Conservation (phyloP, 768 basidiomycete species). For the Guyanaporus albipodus region DNA sequence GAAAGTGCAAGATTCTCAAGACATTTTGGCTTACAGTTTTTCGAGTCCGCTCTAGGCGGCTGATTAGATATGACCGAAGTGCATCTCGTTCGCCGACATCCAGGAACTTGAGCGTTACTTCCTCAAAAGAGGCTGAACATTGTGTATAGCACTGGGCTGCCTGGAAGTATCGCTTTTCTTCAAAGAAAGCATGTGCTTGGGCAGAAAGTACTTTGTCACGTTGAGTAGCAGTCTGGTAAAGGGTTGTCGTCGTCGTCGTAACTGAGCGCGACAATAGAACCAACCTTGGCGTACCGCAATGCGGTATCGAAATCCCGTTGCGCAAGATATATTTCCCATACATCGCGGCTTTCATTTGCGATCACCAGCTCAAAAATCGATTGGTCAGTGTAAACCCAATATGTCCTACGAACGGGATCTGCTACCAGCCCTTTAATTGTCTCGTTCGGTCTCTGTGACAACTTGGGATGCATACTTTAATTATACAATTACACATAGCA, state of each 20-base stretch:
- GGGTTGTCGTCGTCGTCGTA: background rate
- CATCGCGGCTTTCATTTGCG: constrained; percentile 85
- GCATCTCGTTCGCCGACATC: constrained; percentile 90
- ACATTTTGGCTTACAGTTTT: constrained; percentile 58
- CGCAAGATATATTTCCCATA: constrained; percentile 89
- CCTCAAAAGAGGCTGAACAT: constrained; percentile 84
- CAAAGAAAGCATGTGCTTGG: constrained; percentile 79
- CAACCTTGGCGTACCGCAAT: constrained; percentile 76
- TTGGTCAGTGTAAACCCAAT: constrained; percentile 90
- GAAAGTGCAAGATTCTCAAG: background rate
- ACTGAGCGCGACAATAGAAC: constrained; percentile 10
- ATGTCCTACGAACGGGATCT: constrained; percentile 86
- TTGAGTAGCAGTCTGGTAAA: constrained; percentile 75
- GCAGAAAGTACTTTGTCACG: constrained; percentile 78
- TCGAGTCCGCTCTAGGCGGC: constrained; percentile 78
- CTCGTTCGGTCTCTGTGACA: constrained; percentile 67
- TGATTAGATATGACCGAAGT: constrained; percentile 83
- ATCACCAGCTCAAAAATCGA: constrained; percentile 86
- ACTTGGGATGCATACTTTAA: constrained; percentile 4
- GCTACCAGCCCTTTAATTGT: constrained; percentile 68
- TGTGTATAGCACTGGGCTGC: constrained; percentile 92
- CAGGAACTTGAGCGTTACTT: constrained; percentile 85
- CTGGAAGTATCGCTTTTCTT: constrained; percentile 78
- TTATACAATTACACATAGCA: background rate
- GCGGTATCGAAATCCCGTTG: constrained; percentile 77